phyloP scores from a whole-genome alignment of 768 basidiomycete genomes.

The Rhizopogon vesiculosus region DNA sequence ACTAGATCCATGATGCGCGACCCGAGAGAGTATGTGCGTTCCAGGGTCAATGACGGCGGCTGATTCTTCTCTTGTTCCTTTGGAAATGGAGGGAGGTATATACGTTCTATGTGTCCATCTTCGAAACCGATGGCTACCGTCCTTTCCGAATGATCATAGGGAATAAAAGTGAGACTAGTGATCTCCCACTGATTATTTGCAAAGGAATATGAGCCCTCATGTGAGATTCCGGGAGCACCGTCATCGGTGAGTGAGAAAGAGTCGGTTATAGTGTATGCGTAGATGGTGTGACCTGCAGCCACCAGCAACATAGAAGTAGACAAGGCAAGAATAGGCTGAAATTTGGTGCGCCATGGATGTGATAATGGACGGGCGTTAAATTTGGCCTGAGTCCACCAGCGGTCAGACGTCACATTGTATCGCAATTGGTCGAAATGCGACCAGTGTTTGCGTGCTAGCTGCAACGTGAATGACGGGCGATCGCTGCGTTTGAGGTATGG shows the following conservation, averaged over 20 bases:
- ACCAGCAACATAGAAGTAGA: constrained; percentile 53
- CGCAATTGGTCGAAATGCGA: constrained; percentile 36
- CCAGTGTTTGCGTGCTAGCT: constrained; percentile 41
- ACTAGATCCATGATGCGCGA: constrained; percentile 43
- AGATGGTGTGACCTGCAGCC: constrained; percentile 53
- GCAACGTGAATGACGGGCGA: constrained; percentile 50
- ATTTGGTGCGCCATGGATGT: constrained; percentile 49
- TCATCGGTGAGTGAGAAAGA: not conserved
- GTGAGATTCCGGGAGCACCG: constrained; percentile 14
- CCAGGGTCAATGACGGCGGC: constrained; percentile 15
- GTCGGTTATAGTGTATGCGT: constrained; percentile 48
- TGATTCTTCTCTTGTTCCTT: constrained; percentile 1
- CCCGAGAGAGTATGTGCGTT: constrained; percentile 18
- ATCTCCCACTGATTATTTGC: constrained; percentile 40
- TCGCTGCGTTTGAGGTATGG: constrained; percentile 45
- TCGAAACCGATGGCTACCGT: constrained; percentile 54
- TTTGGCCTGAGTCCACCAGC: constrained; percentile 42
- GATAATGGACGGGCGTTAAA: constrained; percentile 67
- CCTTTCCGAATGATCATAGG: constrained; percentile 38
- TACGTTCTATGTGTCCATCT: constrained; percentile 51
- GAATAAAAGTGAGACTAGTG: constrained; percentile 47
- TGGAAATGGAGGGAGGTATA: constrained; percentile 28
- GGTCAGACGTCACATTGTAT: constrained; percentile 51
- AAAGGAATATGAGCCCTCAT: constrained; percentile 44
- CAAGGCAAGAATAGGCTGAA: constrained; percentile 54